Conservation (phyloP, 108 stramenopile genomes). For the Cyclotella atomus region DNA sequence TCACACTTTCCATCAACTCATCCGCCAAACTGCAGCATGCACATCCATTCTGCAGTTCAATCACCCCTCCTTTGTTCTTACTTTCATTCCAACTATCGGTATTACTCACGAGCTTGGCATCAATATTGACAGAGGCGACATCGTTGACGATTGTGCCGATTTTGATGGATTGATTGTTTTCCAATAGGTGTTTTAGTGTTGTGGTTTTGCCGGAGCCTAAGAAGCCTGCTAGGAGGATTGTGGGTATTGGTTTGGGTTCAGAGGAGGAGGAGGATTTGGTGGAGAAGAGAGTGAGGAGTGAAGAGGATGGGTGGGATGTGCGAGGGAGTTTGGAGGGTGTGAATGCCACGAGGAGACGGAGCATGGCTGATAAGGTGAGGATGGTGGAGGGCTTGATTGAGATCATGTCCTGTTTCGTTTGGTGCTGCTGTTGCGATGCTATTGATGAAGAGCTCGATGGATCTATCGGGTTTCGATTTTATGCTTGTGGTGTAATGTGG, state of each 20-base stretch:
- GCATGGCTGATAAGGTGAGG: background rate
- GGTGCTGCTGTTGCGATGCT: too few relatives aligned
- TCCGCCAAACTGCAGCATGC: constrained; percentile 93
- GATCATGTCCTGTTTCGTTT: background rate
- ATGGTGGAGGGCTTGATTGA: background rate
- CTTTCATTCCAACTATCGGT: constrained; percentile 7
- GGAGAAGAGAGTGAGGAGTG: background rate
- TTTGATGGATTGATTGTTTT: constrained; percentile 65
- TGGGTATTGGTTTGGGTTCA: constrained; percentile 58
- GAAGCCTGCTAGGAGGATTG: constrained; percentile 93
- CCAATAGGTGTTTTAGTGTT: constrained; percentile 86
- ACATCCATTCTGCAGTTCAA: constrained; percentile 95
- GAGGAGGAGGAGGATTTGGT: constrained; percentile 1
- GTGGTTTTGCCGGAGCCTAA: constrained; percentile 96
- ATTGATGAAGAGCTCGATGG: too few relatives aligned
- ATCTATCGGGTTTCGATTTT: too few relatives aligned
- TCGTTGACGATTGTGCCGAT: constrained; percentile 98
- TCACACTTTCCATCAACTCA: constrained; percentile 78
- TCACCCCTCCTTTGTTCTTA: constrained; percentile 41
- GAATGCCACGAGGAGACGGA: constrained; percentile 10
- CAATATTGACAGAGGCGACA: constrained; percentile 96
- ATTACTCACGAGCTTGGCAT: constrained; percentile 87
- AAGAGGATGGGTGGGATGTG: background rate
- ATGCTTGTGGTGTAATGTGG: too few relatives aligned
- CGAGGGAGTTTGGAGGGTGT: background rate